Evolutionary conservation across 2,329 filamentous ascomycete species (phyloP).

Genomic region (Cytospora schulzeri): DNA sequence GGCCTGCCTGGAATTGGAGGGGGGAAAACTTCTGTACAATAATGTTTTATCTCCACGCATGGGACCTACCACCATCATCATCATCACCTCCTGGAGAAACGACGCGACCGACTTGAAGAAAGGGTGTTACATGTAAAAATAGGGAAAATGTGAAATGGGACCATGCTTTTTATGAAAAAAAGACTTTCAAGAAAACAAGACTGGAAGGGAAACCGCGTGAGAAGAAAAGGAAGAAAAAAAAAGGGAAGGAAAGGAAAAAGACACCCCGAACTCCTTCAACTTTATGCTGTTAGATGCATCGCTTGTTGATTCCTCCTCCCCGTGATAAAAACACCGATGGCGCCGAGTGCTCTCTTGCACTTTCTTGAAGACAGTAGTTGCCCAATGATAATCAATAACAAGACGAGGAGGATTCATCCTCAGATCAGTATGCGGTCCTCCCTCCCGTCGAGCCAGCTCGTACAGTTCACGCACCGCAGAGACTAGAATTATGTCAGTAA

Average conservation of each 20-base stretch:
- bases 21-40: conserved; percentile 13
- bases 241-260: too few relatives aligned
- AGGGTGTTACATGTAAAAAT: conserved; percentile 12
- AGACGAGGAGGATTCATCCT: neutral
- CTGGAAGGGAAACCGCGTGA: neutral
- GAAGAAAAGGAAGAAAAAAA: too few relatives aligned
- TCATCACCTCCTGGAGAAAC: neutral
- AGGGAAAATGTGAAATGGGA: conserved; percentile 12
- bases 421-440: conserved; percentile 37
- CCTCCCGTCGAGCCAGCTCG: conserved; percentile 54
- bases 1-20: neutral
- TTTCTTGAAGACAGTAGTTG: neutral
- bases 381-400: too few relatives aligned
- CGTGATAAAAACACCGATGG: neutral
- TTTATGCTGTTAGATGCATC: neutral
- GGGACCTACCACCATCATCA: neutral
- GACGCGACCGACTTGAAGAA: conserved; percentile 1
- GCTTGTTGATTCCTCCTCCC: neutral
- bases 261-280: neutral
- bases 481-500: conserved; percentile 36
- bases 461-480: conserved; percentile 51
- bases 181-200: too few relatives aligned
- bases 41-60: conserved; percentile 17
- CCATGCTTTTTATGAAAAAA: conserved; percentile 10
- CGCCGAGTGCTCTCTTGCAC: neutral